These are phyloP conservation scores for Vitis vinifera DNA, from an alignment of 164 flowering plant species.

Conservation along the genomic window DNA sequence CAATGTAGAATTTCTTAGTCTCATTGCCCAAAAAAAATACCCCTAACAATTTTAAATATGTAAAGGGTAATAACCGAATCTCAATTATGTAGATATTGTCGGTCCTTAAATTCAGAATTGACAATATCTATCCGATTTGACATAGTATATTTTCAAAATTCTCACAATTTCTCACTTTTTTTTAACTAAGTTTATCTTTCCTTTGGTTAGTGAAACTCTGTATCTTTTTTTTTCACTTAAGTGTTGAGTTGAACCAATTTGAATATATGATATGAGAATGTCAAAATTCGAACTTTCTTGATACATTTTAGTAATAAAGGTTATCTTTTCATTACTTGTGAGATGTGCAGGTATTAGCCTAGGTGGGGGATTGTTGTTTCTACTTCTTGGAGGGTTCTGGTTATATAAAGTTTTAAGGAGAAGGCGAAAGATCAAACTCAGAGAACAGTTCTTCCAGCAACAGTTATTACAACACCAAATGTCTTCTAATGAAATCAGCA, in stretches of 20 bases:
- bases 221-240: too few species aligned
- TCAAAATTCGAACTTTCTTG: too few species aligned
- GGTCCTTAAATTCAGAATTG: background rate
- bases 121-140: background rate
- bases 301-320: too few species aligned
- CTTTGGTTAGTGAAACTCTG: too few species aligned
- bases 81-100: background rate
- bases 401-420: background rate
- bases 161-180: background rate
- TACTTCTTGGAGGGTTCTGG: background rate
- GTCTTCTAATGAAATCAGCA: background rate
- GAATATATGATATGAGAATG: too few species aligned
- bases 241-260: too few species aligned
- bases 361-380: background rate
- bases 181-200: too few species aligned
- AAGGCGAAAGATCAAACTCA: background rate
- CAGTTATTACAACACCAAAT: conserved; percentile 2
- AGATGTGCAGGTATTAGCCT: background rate
- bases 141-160: background rate
- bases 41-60: too few species aligned
- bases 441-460: background rate
- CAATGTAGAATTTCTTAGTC: too few species aligned
- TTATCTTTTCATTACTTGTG: too few species aligned
- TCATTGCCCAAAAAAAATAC: too few species aligned
- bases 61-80: too few species aligned